Evolutionary conservation across 768 basidiomycete species (phyloP).

Genomic region (Xerocomus spinulosus): DNA sequence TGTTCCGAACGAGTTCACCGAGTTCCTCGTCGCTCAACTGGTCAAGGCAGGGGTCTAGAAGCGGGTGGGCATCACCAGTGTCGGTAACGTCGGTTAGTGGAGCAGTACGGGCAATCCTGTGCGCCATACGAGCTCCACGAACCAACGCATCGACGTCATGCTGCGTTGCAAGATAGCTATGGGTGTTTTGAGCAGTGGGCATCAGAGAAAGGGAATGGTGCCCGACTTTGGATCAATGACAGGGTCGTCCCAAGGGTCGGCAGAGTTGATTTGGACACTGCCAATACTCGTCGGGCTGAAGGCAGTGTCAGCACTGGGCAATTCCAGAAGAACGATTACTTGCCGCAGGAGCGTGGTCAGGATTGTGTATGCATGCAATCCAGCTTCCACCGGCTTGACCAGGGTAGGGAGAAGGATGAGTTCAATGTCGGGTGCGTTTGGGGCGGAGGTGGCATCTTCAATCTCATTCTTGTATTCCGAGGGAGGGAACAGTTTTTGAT

Average conservation of each 20-base stretch:
- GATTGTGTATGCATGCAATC: slow-evolving; percentile 19
- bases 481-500: slow-evolving; percentile 28
- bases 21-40: slow-evolving; percentile 33
- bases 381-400: neutral
- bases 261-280: slow-evolving; percentile 37
- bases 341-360: slow-evolving; percentile 22
- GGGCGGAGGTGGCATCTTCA: slow-evolving; percentile 29
- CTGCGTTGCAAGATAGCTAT: slow-evolving; percentile 39
- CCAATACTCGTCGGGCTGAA: slow-evolving; percentile 43
- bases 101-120: slow-evolving; percentile 35
- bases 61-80: slow-evolving; percentile 22
- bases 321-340: neutral
- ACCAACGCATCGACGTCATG: slow-evolving; percentile 39
- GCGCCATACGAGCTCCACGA: slow-evolving; percentile 38
- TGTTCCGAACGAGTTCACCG: slow-evolving; percentile 29
- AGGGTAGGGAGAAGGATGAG: slow-evolving; percentile 16
- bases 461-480: slow-evolving; percentile 25
- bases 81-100: slow-evolving; percentile 38
- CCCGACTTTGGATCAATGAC: slow-evolving; percentile 43
- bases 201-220: neutral
- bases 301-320: neutral
- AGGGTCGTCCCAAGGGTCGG: slow-evolving; percentile 38
- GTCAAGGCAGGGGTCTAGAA: slow-evolving; percentile 37
- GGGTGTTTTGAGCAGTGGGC: neutral
- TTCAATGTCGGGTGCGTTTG: slow-evolving; percentile 30